A percentile compares a stretch with the other conserved stretches of the same genome.
These are phyloP conservation scores for Cryptococcus sp. DNA, from an alignment of 1,284 basidiomycete species.

Conservation along the genomic window DNA sequence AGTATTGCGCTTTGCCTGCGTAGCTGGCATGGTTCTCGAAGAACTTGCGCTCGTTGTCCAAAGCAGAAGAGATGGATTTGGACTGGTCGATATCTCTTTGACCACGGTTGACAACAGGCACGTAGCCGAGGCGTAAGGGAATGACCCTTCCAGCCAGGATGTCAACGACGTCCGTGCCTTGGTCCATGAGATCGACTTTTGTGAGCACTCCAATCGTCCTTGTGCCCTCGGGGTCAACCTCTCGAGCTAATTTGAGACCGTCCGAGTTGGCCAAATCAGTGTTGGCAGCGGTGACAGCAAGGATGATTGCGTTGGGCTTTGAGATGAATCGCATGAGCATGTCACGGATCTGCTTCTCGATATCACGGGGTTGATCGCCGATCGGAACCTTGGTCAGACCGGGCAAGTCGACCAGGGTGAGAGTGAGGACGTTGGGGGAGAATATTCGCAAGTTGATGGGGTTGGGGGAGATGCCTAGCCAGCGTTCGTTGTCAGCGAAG, in stretches of 20 bases:
- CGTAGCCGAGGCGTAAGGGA: conserved; percentile 91
- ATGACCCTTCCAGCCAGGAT: conserved; percentile 95
- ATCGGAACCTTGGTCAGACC: conserved; percentile 93
- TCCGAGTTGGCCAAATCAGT: conserved; percentile 98
- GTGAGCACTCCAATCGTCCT: conserved; percentile 97
- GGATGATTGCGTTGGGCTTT: conserved; percentile 77
- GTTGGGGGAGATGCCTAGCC: conserved; percentile 79
- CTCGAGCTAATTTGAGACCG: conserved; percentile 91
- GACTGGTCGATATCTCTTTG: conserved; percentile 92
- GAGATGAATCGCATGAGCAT: conserved; percentile 97
- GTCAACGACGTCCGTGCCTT: conserved; percentile 95
- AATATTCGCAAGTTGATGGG: conserved; percentile 97
- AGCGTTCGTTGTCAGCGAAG: not conserved
- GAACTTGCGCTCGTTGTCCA: conserved; percentile 87
- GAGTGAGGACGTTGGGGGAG: conserved; percentile 93
- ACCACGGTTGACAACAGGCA: conserved; percentile 95
- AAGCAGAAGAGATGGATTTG: conserved; percentile 78
- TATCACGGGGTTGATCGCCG: conserved; percentile 95
- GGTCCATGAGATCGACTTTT: conserved; percentile 97
- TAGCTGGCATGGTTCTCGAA: conserved; percentile 94
- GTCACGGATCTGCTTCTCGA: conserved; percentile 95
- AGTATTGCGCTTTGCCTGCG: conserved; percentile 90
- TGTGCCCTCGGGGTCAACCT: conserved; percentile 92
- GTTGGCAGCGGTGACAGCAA: conserved; percentile 95
- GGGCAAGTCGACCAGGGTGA: conserved; percentile 95